Percentiles rank a stretch among this genome's conserved stretches.
phyloP scores from a whole-genome alignment of 2,329 filamentous ascomycete genomes.

The Botryotinia globosa region DNA sequence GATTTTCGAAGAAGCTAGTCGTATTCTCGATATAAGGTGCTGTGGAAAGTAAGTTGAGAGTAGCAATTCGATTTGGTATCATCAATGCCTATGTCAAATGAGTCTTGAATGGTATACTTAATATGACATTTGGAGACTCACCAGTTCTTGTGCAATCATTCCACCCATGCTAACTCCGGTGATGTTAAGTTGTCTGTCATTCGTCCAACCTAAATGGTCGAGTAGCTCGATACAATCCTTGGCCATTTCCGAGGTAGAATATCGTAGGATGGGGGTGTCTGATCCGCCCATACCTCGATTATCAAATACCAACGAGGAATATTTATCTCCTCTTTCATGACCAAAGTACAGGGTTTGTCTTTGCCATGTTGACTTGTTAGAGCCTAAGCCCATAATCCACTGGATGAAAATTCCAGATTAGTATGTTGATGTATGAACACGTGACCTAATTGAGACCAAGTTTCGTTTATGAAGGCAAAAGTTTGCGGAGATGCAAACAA shows the following conservation, averaged over 20 bases:
- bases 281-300: constrained; percentile 79
- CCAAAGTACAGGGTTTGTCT: constrained; percentile 80
- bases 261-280: constrained; percentile 72
- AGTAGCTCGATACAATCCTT: constrained; percentile 69
- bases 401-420: constrained; percentile 39
- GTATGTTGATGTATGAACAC: constrained; percentile 15
- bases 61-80: constrained; percentile 52
- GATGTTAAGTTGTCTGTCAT: constrained; percentile 60
- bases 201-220: constrained; percentile 67
- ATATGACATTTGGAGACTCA: constrained; percentile 36
- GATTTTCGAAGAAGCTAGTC: constrained; percentile 60
- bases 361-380: constrained; percentile 69
- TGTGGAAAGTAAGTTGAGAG: constrained; percentile 60
- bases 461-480: background rate
- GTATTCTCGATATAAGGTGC: constrained; percentile 61
- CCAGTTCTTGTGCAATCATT: constrained; percentile 87
- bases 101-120: background rate
- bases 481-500: background rate
- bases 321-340: constrained; percentile 63
- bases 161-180: constrained; percentile 82
- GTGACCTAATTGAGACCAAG: background rate
- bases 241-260: constrained; percentile 84
- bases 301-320: constrained; percentile 74
- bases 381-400: constrained; percentile 80
- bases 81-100: constrained; percentile 42